These are phyloP conservation scores for Carex myosuroides DNA, from an alignment of 176 grass and related monocot species.

Conservation along the genomic window DNA sequence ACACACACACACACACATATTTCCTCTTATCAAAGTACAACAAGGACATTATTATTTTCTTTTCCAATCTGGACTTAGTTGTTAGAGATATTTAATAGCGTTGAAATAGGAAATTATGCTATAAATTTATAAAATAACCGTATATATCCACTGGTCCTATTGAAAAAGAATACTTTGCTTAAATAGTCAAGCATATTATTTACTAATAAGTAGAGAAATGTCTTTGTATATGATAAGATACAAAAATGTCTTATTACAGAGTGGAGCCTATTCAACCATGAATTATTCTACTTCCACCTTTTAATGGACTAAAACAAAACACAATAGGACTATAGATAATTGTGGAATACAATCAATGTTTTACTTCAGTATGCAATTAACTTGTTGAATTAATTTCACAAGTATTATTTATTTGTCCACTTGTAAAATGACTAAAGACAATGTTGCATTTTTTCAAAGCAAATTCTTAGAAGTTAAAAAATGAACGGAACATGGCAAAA, in stretches of 20 bases:
- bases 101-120: not conserved
- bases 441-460: not conserved
- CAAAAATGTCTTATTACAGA: not conserved
- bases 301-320: not conserved
- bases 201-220: not conserved
- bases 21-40: not conserved
- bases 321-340: not conserved
- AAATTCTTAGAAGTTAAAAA: not conserved
- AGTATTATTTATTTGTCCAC: not conserved
- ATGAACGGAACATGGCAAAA: not conserved
- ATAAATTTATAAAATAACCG: not conserved
- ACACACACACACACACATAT: not conserved
- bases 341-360: not conserved
- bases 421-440: not conserved
- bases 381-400: not conserved
- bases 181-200: not conserved
- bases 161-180: not conserved
- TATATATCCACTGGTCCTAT: not conserved
- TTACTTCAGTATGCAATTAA: not conserved
- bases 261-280: not conserved
- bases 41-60: not conserved
- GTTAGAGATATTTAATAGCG: not conserved
- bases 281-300: not conserved
- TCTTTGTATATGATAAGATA: not conserved
- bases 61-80: slow-evolving; percentile 13